phyloP scores from a whole-genome alignment of 352 stramenopile species.

The Phytophthora pistaciae region DNA sequence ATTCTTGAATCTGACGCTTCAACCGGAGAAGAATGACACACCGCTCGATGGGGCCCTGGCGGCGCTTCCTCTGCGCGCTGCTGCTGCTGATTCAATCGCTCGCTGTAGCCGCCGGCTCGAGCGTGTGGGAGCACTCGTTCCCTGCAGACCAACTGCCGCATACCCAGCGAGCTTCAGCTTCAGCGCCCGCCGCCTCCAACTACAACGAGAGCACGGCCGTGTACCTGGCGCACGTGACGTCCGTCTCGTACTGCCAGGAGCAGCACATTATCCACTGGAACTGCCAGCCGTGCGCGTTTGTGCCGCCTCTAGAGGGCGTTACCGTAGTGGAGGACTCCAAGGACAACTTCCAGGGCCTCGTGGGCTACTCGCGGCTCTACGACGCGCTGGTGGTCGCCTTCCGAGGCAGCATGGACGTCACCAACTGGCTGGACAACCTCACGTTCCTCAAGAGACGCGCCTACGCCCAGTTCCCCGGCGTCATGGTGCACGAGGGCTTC shows the following conservation, averaged over 20 bases:
- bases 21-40: constrained; percentile 16
- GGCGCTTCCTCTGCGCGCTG: constrained; percentile 15
- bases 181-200: constrained; percentile 1
- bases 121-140: constrained; percentile 30
- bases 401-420: constrained; percentile 84
- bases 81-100: constrained; percentile 30
- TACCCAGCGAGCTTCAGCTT: background rate
- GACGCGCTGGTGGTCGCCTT: constrained; percentile 78
- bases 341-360: constrained; percentile 82
- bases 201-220: constrained; percentile 80
- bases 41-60: background rate
- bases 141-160: constrained; percentile 11
- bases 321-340: constrained; percentile 73
- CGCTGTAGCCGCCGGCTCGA: constrained; percentile 1
- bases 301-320: constrained; percentile 56
- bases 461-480: constrained; percentile 68
- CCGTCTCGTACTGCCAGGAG: constrained; percentile 78
- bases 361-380: constrained; percentile 70
- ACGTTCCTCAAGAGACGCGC: constrained; percentile 81
- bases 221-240: constrained; percentile 83
- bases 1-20: constrained; percentile 5
- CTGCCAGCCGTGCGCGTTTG: constrained; percentile 74
- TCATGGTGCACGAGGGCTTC: constrained; percentile 80
- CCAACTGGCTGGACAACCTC: constrained; percentile 89
- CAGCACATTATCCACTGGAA: constrained; percentile 78